Evolutionary conservation across 1,284 basidiomycete species (phyloP), one percentile per base, ranked within the genome.

Genomic region (Coniferiporia sulphurascens): DNA sequence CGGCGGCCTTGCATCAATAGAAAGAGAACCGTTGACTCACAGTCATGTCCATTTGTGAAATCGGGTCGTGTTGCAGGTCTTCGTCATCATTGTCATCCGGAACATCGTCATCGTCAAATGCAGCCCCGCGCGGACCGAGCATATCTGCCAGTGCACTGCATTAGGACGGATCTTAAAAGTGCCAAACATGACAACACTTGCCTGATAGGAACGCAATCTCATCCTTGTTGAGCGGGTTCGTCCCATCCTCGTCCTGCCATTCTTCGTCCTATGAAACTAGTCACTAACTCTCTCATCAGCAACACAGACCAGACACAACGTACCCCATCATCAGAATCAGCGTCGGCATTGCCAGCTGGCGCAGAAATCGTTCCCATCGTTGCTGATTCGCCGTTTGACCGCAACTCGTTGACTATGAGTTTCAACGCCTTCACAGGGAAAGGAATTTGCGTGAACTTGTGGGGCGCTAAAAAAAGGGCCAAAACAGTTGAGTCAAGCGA

Each of bases 351-450:
- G 45, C 78, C 79, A 45, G 78, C 80, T 56, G 80, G 78, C 3
- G 79, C 32, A 41, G 57, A 48, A 34, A 59, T 48, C 12, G 55
- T 79, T 54, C 76, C 74, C 52, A 89, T 78, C 12, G 83, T 78
- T 4, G 87, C 82, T 0, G 84, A 77, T 65, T 90, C 89, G 17
- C 86, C 86, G 52, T 83, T 83, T 10, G 83, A 81, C 65, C 89
- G 87, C 17, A 95, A 77, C 64, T 98, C 95, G 60, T 87, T 86
- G 48, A 98, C 70, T 17, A 98, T 77, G 17, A 98, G 77, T 72
- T 98, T 98, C 71, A 98, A 79, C 1, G 87, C 90, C 74, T 98
- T 98, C 60, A 93, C 84, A 0, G 88, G 89, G 84, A 98, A 96
- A 0, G 90, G 80, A 48, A 97, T 84, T 45, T 80, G 81, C 1